phyloP scores from a whole-genome alignment of 495 filamentous ascomycete species.

The Durotheca rogersii region DNA sequence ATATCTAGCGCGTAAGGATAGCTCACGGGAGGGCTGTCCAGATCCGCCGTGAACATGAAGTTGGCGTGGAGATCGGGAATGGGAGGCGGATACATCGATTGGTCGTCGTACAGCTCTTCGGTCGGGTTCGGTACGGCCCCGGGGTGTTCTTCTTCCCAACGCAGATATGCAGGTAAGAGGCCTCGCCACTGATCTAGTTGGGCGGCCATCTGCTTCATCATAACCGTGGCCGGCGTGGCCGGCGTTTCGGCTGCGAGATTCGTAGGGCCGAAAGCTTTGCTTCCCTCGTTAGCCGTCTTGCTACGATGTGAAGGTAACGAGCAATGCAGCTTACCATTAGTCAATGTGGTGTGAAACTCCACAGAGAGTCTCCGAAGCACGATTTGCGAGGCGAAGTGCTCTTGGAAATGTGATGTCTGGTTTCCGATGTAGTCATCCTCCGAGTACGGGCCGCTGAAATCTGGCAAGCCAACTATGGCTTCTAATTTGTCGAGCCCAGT shows the following conservation, averaged over 20 bases:
- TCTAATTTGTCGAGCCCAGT: slow-evolving; percentile 55
- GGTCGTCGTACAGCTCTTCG: slow-evolving; percentile 29
- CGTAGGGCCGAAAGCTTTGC: slow-evolving; percentile 25
- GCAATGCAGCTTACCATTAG: slow-evolving; percentile 43
- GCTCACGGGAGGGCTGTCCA: slow-evolving; percentile 42
- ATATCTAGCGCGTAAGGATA: slow-evolving; percentile 55
- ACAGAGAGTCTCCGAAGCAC: slow-evolving; percentile 55
- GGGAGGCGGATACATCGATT: slow-evolving; percentile 27
- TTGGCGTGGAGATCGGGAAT: slow-evolving; percentile 28
- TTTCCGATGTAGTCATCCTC: slow-evolving; percentile 51
- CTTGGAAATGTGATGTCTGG: slow-evolving; percentile 53
- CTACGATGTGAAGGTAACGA: background rate
- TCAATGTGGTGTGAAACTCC: slow-evolving; percentile 51
- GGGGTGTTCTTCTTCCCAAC: slow-evolving; percentile 55
- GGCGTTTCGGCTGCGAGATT: slow-evolving; percentile 14
- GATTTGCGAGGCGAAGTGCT: slow-evolving; percentile 59
- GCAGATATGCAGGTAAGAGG: slow-evolving; percentile 52
- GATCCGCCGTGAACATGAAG: slow-evolving; percentile 52
- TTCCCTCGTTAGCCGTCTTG: slow-evolving; percentile 6
- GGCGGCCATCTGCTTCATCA: slow-evolving; percentile 49
- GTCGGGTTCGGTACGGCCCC: slow-evolving; percentile 40
- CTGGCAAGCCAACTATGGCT: slow-evolving; percentile 51
- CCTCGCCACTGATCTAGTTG: slow-evolving; percentile 58
- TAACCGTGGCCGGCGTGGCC: slow-evolving; percentile 34
- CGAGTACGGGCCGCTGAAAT: slow-evolving; percentile 48